Conservation (phyloP, 345 rosid genomes). For the Lepidium aucheri region DNA sequence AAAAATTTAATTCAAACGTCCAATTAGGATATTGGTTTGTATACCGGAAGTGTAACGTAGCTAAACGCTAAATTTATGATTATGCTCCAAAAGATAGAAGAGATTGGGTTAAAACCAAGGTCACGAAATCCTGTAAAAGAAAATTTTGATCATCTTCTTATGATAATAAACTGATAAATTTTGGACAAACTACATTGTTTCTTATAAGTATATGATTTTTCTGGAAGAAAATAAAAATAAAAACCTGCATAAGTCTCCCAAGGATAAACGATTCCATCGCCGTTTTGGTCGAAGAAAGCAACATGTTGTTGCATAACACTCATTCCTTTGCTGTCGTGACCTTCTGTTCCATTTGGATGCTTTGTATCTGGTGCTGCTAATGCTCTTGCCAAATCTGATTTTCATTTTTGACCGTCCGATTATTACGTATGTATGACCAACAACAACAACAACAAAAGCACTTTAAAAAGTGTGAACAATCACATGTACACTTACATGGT, state of each 20-base stretch:
- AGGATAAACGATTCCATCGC: conserved; percentile 72
- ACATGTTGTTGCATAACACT: conserved; percentile 84
- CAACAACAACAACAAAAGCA: too few species aligned
- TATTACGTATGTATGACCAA: background rate
- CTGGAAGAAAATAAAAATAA: too few species aligned
- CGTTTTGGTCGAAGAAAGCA: conserved; percentile 68
- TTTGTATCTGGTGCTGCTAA: conserved; percentile 61
- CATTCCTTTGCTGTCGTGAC: conserved; percentile 41
- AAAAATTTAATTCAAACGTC: background rate
- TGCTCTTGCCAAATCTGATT: conserved; percentile 67
- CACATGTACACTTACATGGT: conserved; percentile 59
- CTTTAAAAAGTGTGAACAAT: background rate
- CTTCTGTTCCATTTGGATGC: conserved; percentile 62
- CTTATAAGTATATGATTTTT: too few species aligned
- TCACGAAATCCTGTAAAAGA: conserved; percentile 38
- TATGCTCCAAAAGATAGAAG: conserved; percentile 33
- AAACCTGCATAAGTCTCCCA: conserved; percentile 75
- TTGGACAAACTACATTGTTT: too few species aligned
- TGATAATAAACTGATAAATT: background rate
- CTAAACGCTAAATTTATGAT: conserved; percentile 39
- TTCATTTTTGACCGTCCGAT: background rate
- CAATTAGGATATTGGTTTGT: background rate
- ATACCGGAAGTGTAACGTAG: conserved; percentile 65
- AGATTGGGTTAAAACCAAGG: conserved; percentile 53
- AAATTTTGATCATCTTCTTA: too few species aligned